phyloP scores from a whole-genome alignment of 2,329 filamentous ascomycete genomes.

The Fonsecaea erecta region DNA sequence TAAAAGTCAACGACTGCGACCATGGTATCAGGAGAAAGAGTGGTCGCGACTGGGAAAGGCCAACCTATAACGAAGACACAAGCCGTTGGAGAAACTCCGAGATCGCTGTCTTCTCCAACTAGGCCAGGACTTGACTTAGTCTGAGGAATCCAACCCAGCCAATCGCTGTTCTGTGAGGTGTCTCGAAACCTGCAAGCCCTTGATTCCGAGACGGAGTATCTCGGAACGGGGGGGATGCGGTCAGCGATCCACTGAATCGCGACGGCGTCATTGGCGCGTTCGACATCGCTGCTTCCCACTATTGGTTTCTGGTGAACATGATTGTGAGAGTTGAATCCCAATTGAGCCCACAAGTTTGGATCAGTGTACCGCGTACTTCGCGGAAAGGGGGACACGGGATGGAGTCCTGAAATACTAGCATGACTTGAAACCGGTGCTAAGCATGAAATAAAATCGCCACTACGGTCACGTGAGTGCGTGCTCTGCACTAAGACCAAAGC shows the following conservation, averaged over 20 bases:
- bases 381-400: neutral
- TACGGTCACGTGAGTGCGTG: neutral
- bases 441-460: neutral
- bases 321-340: neutral
- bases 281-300: neutral
- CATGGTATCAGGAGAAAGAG: neutral
- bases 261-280: neutral
- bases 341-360: too few relatives aligned
- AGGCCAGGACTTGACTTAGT: neutral
- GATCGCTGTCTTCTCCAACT: slow-evolving; percentile 28
- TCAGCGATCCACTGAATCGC: neutral
- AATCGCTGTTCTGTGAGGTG: neutral
- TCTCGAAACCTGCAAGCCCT: slow-evolving; percentile 13
- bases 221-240: slow-evolving; percentile 14
- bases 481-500: neutral
- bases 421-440: neutral
- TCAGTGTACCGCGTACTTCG: neutral
- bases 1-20: neutral
- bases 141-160: neutral
- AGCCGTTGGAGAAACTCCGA: slow-evolving; percentile 23
- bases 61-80: neutral
- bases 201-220: slow-evolving; percentile 27
- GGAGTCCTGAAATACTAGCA: neutral
- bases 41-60: neutral
- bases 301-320: neutral